Evolutionary conservation across 495 filamentous ascomycete species (phyloP), one percentile per base, ranked within the genome.

Genomic region (Penicillium lagena): DNA sequence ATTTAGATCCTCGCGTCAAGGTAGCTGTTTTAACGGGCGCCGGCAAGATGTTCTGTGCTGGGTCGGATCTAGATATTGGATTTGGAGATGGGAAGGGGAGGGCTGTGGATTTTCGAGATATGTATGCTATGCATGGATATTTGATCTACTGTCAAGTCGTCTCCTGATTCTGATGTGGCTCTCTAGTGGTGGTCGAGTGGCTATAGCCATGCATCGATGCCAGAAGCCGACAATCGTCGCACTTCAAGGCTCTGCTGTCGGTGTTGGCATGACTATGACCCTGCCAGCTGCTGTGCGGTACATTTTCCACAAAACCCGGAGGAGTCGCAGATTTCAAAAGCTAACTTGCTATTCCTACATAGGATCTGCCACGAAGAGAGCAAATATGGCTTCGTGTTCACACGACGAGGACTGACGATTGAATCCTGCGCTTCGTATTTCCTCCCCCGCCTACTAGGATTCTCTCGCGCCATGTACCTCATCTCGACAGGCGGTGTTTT

Each of bases 191-290:
- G 80, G 78, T 10, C 63, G 68, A 45, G 72, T 79, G 7, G 55
- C 71, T 27, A 62, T 83, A 17, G 78, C 77, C 12, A 81, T 83
- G 48, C 70, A 80, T 55, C 47, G 63, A 43, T 84, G 79, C 61
- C 64, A 62, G 39, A 84, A 83, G 51, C 79, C 80, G 37, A 77
- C 78, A 15, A 73, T 84, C 50, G 78, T 65, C 10, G 80, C 80
- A 4, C 63, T 82, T 14, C 75, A 81, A 48, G 80, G 80, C 12
- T 71, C 71, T 41, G 80, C 80, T 12, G 80, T 81, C 1, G 80
- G 79, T 9, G 67, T 82, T 12, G 80, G 80, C 9, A 81, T 83
- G 47, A 82, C 80, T 27, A 78, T 81, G 76, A 79, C 76, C 9
- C 64, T 84, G 10, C 78, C 80, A 13, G 72, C 73, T 50, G 70